Evolutionary conservation across 495 filamentous ascomycete genomes (phyloP).

Genomic region (Aspergillus incahuasiensis): DNA sequence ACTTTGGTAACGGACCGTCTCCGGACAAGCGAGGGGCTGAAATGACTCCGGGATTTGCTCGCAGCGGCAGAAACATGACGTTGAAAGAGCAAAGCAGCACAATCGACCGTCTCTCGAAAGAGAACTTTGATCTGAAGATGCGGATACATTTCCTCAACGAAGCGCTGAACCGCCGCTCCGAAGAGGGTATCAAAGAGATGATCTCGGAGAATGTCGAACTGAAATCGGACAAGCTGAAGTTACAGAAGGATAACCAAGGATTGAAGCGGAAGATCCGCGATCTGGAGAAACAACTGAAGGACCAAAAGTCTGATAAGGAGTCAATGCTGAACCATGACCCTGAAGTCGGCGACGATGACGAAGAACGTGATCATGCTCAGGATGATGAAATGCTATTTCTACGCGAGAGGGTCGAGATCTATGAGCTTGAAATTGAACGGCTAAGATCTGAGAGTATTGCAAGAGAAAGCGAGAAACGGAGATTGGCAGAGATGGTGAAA

Average conservation of each 20-base stretch:
- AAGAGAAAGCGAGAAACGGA: conserved; percentile 75
- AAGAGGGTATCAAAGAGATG: conserved; percentile 96
- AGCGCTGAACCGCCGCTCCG: conserved; percentile 84
- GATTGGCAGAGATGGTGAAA: conserved; percentile 72
- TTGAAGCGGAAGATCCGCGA: conserved; percentile 75
- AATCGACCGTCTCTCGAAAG: conserved; percentile 88
- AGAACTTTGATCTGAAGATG: conserved; percentile 94
- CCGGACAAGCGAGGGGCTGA: conserved; percentile 49
- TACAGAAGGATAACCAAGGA: conserved; percentile 82
- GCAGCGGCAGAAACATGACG: conserved; percentile 77
- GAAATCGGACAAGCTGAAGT: conserved; percentile 79
- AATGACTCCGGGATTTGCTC: conserved; percentile 49
- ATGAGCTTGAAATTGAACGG: conserved; percentile 76
- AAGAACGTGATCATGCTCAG: conserved; percentile 42
- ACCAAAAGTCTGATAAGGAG: conserved; percentile 54
- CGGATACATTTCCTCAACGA: conserved; percentile 96
- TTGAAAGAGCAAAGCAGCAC: conserved; percentile 96
- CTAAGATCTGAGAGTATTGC: conserved; percentile 68
- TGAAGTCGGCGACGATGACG: conserved; percentile 55
- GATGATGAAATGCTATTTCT: conserved; percentile 83
- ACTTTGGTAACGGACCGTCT: conserved; percentile 47
- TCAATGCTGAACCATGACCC: conserved; percentile 56
- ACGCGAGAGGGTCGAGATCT: conserved; percentile 76
- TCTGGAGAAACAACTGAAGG: conserved; percentile 77
- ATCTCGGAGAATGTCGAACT: conserved; percentile 95